phyloP scores from a whole-genome alignment of 208 protist genomes.

The Phytomonas sp. region DNA sequence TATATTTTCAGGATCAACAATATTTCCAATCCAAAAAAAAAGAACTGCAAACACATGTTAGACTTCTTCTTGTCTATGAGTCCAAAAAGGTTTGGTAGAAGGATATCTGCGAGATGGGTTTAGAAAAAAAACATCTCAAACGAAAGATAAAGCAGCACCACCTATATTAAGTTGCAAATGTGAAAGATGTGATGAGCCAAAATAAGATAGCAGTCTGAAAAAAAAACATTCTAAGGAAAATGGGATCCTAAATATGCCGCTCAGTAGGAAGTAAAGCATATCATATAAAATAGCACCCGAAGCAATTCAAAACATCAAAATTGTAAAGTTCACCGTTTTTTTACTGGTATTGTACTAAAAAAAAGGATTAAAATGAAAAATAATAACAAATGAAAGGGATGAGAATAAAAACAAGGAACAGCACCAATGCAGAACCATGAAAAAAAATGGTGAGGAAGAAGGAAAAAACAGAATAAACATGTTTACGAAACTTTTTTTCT shows the following conservation, averaged over 20 bases:
- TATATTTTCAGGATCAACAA: neutral
- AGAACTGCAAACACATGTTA: neutral
- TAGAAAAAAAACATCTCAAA: conserved; percentile 2
- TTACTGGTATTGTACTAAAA: no score
- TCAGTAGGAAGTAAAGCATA: conserved; percentile 4
- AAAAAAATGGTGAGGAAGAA: neutral
- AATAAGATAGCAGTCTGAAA: conserved; percentile 1
- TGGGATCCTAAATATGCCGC: no score
- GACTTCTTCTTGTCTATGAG: neutral
- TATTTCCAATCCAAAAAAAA: conserved; percentile 13
- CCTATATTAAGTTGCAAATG: neutral
- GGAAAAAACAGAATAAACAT: conserved; percentile 4
- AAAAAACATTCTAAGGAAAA: no score
- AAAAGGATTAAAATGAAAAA: neutral
- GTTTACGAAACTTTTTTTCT: neutral
- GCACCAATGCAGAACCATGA: neutral
- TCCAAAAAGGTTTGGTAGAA: conserved; percentile 7
- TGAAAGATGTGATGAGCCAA: neutral
- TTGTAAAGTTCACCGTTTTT: conserved; percentile 3
- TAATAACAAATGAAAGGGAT: conserved; percentile 1
- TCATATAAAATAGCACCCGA: conserved; percentile 2
- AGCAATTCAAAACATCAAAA: conserved; percentile 11
- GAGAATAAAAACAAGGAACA: conserved; percentile 4
- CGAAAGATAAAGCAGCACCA: neutral
- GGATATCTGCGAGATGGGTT: neutral